Evolutionary conservation across 768 basidiomycete species (phyloP).

Genomic region (Mycena indigotica): DNA sequence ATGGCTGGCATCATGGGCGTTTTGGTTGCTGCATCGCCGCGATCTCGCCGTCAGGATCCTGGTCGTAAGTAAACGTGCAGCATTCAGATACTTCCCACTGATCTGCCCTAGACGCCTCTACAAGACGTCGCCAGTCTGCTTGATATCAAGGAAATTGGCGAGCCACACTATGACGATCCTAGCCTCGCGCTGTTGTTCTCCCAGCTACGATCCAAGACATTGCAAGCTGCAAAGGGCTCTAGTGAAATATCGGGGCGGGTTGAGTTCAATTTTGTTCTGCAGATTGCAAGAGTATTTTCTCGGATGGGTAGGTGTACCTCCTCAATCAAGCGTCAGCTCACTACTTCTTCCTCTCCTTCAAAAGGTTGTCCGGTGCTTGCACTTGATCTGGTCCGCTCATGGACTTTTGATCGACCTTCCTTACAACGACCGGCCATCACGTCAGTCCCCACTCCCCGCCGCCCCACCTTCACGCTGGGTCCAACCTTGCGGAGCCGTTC

Average conservation of each 20-base stretch:
- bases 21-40: constrained; percentile 87
- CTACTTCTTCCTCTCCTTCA: no score
- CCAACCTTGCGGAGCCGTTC: constrained; percentile 61
- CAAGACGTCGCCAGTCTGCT: constrained; percentile 67
- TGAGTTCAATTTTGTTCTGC: constrained; percentile 95
- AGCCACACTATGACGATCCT: constrained; percentile 92
- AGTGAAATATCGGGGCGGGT: constrained; percentile 85
- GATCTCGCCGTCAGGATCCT: constrained; percentile 91
- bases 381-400: constrained; percentile 83
- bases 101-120: constrained; percentile 62
- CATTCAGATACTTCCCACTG: not conserved
- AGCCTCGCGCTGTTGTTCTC: constrained; percentile 89
- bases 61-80: constrained; percentile 55
- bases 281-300: constrained; percentile 91
- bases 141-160: constrained; percentile 68
- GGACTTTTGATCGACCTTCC: constrained; percentile 88
- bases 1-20: constrained; percentile 95
- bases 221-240: constrained; percentile 92
- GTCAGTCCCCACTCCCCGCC: constrained; percentile 41
- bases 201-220: constrained; percentile 84
- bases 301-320: constrained; percentile 79
- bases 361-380: constrained; percentile 94
- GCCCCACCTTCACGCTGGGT: constrained; percentile 49
- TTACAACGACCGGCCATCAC: constrained; percentile 20
- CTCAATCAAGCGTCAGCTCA: no score